Base-by-base conservation (phyloP, 31 red algal genomes). In the Bonnemaisonia californica region DNA sequence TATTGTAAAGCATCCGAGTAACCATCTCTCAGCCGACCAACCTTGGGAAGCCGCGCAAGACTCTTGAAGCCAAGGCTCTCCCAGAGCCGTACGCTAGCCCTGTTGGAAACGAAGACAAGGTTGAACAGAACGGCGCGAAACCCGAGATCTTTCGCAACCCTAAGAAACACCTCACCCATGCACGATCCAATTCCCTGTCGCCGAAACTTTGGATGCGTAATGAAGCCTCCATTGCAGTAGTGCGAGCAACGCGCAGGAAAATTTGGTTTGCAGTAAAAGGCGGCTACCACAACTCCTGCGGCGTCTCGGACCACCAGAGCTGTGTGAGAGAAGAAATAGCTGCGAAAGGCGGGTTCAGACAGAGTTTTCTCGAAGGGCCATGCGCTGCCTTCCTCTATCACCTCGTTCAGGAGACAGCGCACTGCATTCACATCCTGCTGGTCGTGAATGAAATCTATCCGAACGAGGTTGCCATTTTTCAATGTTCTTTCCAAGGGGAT, bases 241-340 rank as follows among this genome's bases (percentile, higher is more conserved):
- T 81, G 68, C 31, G 76, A 59, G 54, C 85, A 89, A 35, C 85
- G 38, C 40, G 76, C 85, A 34, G 85, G 85, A 62, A 89, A 89
- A 56, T 89, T 89, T 39, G 85, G 85, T 54, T 89, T 89, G 66
- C 85, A 89, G 57, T 89, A 89, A 74, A 89, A 89, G 12, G 85
- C 76, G 7, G 67, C 85, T 19, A 81, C 31, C 9, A 89, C 76
- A 31, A 29, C 31, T 4, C 76, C 85, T 9, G 32, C 55, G 35
- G 62, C 61, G 33, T 13, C 76, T 35, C 76, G 41, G 27, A 42
- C 85, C 9, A 89, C 85, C 13, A 89, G 36, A 22, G 85, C 85
- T 3, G 85, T 80, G 39, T 89, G 85, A 37, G 85, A 78, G 76
- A 89, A 80, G 41, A 89, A 89, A 57, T 89, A 89, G 21, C 40